Evolutionary conservation across 768 basidiomycete species (phyloP).

Genomic region (Sarcodon aspratus): DNA sequence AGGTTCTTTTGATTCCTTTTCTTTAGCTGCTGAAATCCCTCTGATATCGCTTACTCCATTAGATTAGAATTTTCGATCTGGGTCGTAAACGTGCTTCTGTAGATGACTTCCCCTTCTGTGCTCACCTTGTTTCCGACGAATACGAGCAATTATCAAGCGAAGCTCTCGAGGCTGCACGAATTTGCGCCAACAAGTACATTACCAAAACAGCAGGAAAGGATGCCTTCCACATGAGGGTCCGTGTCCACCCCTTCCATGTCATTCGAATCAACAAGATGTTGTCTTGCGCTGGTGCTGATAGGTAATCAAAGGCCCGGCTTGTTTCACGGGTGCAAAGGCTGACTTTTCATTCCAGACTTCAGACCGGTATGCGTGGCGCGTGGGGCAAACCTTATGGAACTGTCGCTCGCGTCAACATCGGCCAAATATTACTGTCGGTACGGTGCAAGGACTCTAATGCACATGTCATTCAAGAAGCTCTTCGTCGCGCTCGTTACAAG

Average conservation of each 20-base stretch:
- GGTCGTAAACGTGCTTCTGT: constrained; percentile 94
- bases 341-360: constrained; percentile 40
- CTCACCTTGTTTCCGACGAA: constrained; percentile 94
- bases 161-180: constrained; percentile 96
- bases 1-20: constrained; percentile 35
- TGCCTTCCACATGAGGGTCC: constrained; percentile 95
- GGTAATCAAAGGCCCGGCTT: constrained; percentile 28
- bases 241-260: constrained; percentile 97
- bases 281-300: constrained; percentile 97
- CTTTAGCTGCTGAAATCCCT: background rate
- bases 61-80: constrained; percentile 96
- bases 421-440: constrained; percentile 87
- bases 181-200: constrained; percentile 99
- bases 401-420: constrained; percentile 93
- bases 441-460: constrained; percentile 86
- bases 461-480: constrained; percentile 88
- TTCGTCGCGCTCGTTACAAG: constrained; percentile 97
- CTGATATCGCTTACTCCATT: background rate
- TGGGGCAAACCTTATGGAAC: constrained; percentile 99
- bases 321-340: background rate
- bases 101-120: constrained; percentile 97
- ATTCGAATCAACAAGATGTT: constrained; percentile 99
- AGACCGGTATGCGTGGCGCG: constrained; percentile 98
- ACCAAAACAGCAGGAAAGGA: constrained; percentile 98
- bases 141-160: constrained; percentile 95